These are phyloP conservation scores for Fomitopsis palustris DNA, from an alignment of 1,284 basidiomycete species.

Conservation along the genomic window DNA sequence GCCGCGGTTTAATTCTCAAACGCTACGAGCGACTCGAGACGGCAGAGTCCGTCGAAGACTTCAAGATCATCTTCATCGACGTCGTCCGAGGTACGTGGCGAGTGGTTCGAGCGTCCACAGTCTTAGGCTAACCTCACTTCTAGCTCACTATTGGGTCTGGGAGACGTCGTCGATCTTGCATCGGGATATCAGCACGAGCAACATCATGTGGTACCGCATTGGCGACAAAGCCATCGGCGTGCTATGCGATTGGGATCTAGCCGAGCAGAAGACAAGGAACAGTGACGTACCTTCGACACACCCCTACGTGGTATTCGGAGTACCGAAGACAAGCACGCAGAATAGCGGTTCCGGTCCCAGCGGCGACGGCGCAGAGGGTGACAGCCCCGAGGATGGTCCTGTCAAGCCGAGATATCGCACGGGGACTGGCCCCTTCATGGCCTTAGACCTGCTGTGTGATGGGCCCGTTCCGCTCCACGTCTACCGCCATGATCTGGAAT, in stretches of 20 bases:
- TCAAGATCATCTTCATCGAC: constrained; percentile 19
- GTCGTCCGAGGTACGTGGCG: constrained; percentile 20
- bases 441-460: constrained; percentile 18
- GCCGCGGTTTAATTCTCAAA: constrained; percentile 10
- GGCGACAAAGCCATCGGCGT: constrained; percentile 15
- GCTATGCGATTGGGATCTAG: constrained; percentile 27
- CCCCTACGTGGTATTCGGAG: neutral
- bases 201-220: constrained; percentile 24
- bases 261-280: neutral
- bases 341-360: neutral
- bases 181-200: constrained; percentile 26
- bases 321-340: neutral
- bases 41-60: constrained; percentile 15
- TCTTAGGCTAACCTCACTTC: neutral
- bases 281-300: neutral
- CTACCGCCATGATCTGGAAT: constrained; percentile 3
- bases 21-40: constrained; percentile 18
- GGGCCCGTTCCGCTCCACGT: neutral
- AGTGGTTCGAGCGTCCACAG: neutral
- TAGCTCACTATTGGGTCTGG: constrained; percentile 11
- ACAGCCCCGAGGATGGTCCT: neutral
- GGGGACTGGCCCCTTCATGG: constrained; percentile 28
- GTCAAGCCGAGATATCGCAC: constrained; percentile 13
- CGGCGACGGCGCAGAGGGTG: neutral
- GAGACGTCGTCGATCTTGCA: constrained; percentile 13